Base-by-base conservation (phyloP, 2,329 filamentous ascomycete genomes). In the Byssoonygena ceratinophila region DNA sequence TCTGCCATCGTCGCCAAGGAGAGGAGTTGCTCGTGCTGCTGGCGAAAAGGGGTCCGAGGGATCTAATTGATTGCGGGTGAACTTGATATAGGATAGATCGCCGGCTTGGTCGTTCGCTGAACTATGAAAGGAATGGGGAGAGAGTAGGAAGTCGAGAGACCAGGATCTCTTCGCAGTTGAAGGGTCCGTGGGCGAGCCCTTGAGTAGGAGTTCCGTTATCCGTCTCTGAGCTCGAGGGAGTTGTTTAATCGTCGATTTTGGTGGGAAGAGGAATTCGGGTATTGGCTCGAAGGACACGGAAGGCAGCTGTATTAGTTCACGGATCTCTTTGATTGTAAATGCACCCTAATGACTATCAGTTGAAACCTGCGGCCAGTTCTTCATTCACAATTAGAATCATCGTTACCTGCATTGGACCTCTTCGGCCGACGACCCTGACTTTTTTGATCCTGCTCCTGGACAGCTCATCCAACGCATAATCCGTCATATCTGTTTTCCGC, bases 311-410 rank as follows among this genome's bases (percentile, higher is more conserved):
- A 95, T 82, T 3, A 98, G 73, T 68, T 98, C 92, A 32, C 92
- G 82, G 14, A 88, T 73, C 71, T 98, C 92, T 68, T 96, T 97
- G 66, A 95, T 94, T 0, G 91, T 96, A 62, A 95, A 97, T 0
- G 92, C 83, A 22, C 88, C 91, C 83, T 91, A 49, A 6, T 8
- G n/a, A 51, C 22, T 37, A 18, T 46, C 18, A 49, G 31, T 43
- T 23, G 8, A n/a, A n/a, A n/a, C n/a, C n/a, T n/a, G n/a, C n/a
- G n/a, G n/a, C n/a, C n/a, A n/a, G n/a, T n/a, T n/a, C n/a, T n/a
- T n/a, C n/a, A n/a, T n/a, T n/a, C n/a, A n/a, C n/a, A n/a, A n/a
- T n/a, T n/a, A n/a, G n/a, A n/a, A n/a, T n/a, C n/a, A n/a, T n/a
- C n/a, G n/a, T n/a, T 71, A 83, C 85, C 76, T 95, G 89, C 75